A percentile compares a stretch with the other conserved stretches of the same genome.
phyloP scores from a whole-genome alignment of 768 basidiomycete genomes.

The Boletus barrowsii region DNA sequence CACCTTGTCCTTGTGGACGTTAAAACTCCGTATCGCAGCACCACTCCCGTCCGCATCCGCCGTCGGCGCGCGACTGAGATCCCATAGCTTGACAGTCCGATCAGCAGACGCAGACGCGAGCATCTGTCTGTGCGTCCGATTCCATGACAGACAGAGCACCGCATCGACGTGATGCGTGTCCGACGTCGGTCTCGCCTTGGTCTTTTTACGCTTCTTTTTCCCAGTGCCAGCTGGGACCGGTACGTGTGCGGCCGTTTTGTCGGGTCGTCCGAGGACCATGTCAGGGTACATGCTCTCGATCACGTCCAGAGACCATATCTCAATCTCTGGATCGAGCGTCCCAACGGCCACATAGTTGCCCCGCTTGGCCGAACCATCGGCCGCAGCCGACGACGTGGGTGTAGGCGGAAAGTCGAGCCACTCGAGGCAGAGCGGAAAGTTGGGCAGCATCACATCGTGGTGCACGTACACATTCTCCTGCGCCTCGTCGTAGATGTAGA shows the following conservation, averaged over 20 bases:
- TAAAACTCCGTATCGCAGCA: constrained; percentile 81
- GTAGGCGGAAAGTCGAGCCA: constrained; percentile 96
- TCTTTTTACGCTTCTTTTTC: constrained; percentile 94
- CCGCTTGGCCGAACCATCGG: constrained; percentile 36
- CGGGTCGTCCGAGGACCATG: constrained; percentile 86
- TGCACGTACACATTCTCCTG: constrained; percentile 93
- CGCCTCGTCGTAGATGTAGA: constrained; percentile 93
- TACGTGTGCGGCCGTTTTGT: constrained; percentile 75
- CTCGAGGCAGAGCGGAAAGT: constrained; percentile 97
- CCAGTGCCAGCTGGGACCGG: constrained; percentile 84
- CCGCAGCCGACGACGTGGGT: constrained; percentile 39
- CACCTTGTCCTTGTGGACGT: constrained; percentile 88
- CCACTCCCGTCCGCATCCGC: constrained; percentile 44
- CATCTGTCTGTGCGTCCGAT: constrained; percentile 81
- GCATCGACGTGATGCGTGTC: constrained; percentile 87
- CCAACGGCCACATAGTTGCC: constrained; percentile 97
- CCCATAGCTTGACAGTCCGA: constrained; percentile 96
- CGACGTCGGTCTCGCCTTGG: constrained; percentile 58
- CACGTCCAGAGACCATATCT: constrained; percentile 95
- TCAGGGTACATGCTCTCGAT: constrained; percentile 94
- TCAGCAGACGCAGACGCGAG: constrained; percentile 93
- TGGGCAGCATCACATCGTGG: constrained; percentile 96
- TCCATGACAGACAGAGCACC: constrained; percentile 93
- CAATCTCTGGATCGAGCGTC: constrained; percentile 95
- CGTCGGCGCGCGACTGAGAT: constrained; percentile 69